phyloP scores from a whole-genome alignment of 805 yeast genomes.

The Wickerhamiella qilinensis region DNA sequence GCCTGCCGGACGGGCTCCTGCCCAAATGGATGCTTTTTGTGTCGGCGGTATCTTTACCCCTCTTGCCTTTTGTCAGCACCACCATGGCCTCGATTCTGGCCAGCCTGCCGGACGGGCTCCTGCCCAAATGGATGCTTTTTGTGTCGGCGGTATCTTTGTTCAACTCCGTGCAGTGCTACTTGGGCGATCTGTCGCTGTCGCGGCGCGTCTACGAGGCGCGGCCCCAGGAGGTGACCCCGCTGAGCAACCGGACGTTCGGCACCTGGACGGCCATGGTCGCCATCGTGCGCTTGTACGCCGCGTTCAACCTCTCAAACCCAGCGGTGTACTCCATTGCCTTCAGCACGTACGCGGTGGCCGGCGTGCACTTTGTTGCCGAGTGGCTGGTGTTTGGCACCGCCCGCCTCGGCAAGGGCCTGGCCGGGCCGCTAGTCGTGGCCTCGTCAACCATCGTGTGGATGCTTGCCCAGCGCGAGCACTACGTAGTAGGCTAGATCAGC shows the following conservation, averaged over 20 bases:
- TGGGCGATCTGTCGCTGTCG: constrained; percentile 57
- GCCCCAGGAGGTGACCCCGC: constrained; percentile 39
- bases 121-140: constrained; percentile 68
- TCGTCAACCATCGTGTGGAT: constrained; percentile 68
- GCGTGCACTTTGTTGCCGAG: constrained; percentile 67
- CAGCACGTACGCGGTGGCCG: constrained; percentile 69
- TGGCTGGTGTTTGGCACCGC: constrained; percentile 70
- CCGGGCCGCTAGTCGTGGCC: constrained; percentile 78
- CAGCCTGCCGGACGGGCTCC: constrained; percentile 26
- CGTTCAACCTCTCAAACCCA: constrained; percentile 52
- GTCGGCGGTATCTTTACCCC: constrained; percentile 82
- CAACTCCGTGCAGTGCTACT: constrained; percentile 77
- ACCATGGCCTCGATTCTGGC: neutral
- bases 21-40: constrained; percentile 71
- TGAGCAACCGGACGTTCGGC: constrained; percentile 94
- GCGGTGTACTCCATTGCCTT: constrained; percentile 65
- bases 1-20: constrained; percentile 32
- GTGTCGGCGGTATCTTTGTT: constrained; percentile 82
- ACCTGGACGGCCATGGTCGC: constrained; percentile 92
- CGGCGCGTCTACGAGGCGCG: constrained; percentile 58
- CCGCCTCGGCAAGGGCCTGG: constrained; percentile 70
- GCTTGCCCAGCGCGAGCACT: constrained; percentile 51
- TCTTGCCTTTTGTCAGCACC: too few relatives aligned
- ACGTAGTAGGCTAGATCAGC: constrained; percentile 23
- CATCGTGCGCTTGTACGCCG: constrained; percentile 73